phyloP scores from a whole-genome alignment of 2,329 filamentous ascomycete species.

The Dryadomyces quercivorus region DNA sequence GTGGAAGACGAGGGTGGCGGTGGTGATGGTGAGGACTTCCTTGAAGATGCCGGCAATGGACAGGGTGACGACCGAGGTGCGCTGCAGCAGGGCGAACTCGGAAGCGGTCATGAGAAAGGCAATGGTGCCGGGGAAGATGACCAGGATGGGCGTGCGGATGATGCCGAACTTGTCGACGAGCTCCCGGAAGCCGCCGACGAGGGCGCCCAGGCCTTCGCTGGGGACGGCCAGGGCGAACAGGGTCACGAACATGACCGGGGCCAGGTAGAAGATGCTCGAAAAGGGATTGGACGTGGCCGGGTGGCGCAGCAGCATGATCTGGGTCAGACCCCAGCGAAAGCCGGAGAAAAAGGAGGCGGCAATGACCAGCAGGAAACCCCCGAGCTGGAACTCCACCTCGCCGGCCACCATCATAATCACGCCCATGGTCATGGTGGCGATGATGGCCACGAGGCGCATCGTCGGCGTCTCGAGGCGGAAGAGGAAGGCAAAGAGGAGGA shows the following conservation, averaged over 20 bases:
- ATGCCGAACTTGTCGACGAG: constrained; percentile 58
- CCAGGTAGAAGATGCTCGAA: constrained; percentile 94
- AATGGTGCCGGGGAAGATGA: constrained; percentile 81
- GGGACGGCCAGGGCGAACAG: constrained; percentile 71
- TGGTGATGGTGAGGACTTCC: constrained; percentile 90
- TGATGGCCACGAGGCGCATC: constrained; percentile 74
- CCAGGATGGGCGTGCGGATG: constrained; percentile 53
- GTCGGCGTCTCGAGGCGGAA: constrained; percentile 86
- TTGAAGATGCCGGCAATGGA: constrained; percentile 98
- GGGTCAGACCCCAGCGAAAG: constrained; percentile 96
- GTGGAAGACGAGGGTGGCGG: constrained; percentile 77
- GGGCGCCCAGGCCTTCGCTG: constrained; percentile 64
- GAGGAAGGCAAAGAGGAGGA: constrained; percentile 86
- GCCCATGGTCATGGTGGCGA: constrained; percentile 80
- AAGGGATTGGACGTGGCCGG: constrained; percentile 94
- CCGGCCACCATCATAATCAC: constrained; percentile 98
- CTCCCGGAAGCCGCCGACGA: constrained; percentile 51
- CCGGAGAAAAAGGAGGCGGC: constrained; percentile 89
- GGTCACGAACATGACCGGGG: constrained; percentile 86
- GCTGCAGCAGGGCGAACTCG: constrained; percentile 89
- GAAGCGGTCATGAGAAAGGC: constrained; percentile 95
- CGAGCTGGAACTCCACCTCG: constrained; percentile 75
- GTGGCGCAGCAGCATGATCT: constrained; percentile 87
- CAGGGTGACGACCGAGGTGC: constrained; percentile 89
- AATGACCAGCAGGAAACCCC: constrained; percentile 88